Conservation (phyloP, 1,284 basidiomycete genomes). For the Coniferiporia sulphurascens region DNA sequence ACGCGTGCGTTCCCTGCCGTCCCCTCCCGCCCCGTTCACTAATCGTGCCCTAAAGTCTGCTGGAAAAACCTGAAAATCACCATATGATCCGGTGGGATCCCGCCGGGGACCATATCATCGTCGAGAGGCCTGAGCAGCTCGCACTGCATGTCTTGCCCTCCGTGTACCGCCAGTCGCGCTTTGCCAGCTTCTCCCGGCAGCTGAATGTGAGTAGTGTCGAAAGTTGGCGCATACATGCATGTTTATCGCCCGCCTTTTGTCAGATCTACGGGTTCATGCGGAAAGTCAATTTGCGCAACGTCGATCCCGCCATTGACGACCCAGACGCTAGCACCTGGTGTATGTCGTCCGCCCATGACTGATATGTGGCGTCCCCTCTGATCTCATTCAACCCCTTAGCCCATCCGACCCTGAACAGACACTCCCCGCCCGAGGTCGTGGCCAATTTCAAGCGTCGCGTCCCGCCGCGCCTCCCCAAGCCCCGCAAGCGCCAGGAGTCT, state of each 20-base stretch:
- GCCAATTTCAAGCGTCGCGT: conserved; percentile 90
- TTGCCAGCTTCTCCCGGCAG: conserved; percentile 91
- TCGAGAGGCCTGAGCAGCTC: conserved; percentile 84
- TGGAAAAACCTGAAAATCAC: conserved; percentile 81
- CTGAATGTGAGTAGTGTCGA: conserved; percentile 67
- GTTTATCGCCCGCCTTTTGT: conserved; percentile 25
- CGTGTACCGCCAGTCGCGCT: conserved; percentile 88
- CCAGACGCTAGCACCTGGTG: conserved; percentile 93
- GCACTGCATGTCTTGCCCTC: conserved; percentile 84
- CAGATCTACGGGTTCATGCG: conserved; percentile 96
- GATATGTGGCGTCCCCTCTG: no score
- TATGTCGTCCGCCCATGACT: conserved; percentile 39
- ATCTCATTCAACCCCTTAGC: conserved; percentile 39
- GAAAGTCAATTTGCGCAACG: conserved; percentile 87
- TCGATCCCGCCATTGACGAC: conserved; percentile 87
- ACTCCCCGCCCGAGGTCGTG: conserved; percentile 81
- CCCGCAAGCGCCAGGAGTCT: conserved; percentile 66
- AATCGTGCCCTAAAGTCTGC: conserved; percentile 44
- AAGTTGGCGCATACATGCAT: conserved; percentile 19
- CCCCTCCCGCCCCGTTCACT: conserved; percentile 14
- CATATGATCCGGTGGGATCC: conserved; percentile 93
- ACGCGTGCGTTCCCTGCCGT: conserved; percentile 54
- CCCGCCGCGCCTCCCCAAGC: conserved; percentile 83
- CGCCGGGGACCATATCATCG: conserved; percentile 86
- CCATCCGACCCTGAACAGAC: conserved; percentile 81